Conservation (phyloP, 495 filamentous ascomycete species). For the Pyronema domesticum region DNA sequence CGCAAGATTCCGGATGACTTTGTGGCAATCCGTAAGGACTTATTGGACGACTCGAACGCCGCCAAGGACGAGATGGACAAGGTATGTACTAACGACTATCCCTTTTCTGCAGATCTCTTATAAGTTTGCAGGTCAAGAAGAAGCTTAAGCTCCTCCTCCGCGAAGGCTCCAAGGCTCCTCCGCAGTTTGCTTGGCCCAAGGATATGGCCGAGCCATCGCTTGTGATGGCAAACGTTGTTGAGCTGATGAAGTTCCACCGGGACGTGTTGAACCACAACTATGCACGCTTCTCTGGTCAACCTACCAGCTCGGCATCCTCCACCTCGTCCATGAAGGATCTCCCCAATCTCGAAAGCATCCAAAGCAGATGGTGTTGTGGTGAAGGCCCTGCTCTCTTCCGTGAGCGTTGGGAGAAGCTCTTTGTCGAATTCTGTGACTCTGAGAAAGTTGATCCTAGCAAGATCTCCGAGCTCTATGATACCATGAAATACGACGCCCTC, state of each 20-base stretch:
- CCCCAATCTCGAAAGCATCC: slow-evolving; percentile 40
- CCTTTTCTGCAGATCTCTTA: slow-evolving; percentile 3
- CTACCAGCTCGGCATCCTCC: slow-evolving; percentile 15
- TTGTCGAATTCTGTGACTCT: slow-evolving; percentile 84
- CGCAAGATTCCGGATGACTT: slow-evolving; percentile 66
- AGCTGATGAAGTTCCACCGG: slow-evolving; percentile 94
- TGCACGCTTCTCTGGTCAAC: slow-evolving; percentile 47
- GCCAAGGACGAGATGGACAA: slow-evolving; percentile 99
- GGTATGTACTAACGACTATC: slow-evolving; percentile 6
- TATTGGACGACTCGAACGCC: slow-evolving; percentile 95
- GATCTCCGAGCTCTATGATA: slow-evolving; percentile 93
- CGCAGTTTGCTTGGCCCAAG: slow-evolving; percentile 95
- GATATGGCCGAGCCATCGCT: slow-evolving; percentile 78
- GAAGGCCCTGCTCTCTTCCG: slow-evolving; percentile 90
- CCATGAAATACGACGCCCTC: slow-evolving; percentile 96
- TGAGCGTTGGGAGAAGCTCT: slow-evolving; percentile 97
- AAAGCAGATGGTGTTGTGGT: slow-evolving; percentile 86
- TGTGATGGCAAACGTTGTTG: slow-evolving; percentile 77
- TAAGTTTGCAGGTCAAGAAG: slow-evolving; percentile 55
- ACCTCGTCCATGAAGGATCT: slow-evolving; percentile 33
- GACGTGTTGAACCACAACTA: slow-evolving; percentile 88
- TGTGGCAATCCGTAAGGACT: slow-evolving; percentile 78
- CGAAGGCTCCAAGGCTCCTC: slow-evolving; percentile 69
- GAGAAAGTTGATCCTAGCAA: slow-evolving; percentile 98
- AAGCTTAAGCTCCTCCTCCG: slow-evolving; percentile 82